These are phyloP conservation scores for Fusarium acutatum DNA, from an alignment of 2,329 filamentous ascomycete species.

Conservation along the genomic window DNA sequence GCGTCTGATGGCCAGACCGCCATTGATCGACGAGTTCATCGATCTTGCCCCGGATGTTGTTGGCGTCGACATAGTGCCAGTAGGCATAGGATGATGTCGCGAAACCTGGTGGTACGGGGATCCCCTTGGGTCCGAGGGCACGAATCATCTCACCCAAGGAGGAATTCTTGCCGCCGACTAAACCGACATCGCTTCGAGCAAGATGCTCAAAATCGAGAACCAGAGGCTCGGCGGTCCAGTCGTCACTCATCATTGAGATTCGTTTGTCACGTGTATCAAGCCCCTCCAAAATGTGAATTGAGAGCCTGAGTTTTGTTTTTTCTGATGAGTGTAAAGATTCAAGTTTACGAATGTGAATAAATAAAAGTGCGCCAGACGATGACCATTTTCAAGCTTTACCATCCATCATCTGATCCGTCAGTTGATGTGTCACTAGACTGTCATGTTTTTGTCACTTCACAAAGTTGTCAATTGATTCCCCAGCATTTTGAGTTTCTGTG, in stretches of 20 bases:
- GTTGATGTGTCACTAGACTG: background rate
- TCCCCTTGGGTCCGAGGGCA: slow-evolving; percentile 39
- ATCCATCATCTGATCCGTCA: background rate
- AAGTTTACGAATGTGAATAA: background rate
- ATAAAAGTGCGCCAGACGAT: background rate
- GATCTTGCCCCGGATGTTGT: slow-evolving; percentile 45
- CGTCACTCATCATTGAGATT: background rate
- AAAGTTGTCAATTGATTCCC: background rate
- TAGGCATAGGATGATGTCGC: slow-evolving; percentile 47
- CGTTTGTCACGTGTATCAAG: no score
- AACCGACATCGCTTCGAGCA: slow-evolving; percentile 4
- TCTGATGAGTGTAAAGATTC: background rate
- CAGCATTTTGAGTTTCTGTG: background rate
- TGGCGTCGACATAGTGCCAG: slow-evolving; percentile 46
- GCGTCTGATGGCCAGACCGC: slow-evolving; percentile 40
- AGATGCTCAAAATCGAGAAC: slow-evolving; percentile 8
- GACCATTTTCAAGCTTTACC: background rate
- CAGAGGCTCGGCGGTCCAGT: background rate
- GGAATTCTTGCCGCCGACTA: slow-evolving; percentile 51
- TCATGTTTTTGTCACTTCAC: background rate
- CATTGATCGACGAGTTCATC: slow-evolving; percentile 41
- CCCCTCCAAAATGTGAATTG: background rate
- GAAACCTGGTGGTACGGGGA: slow-evolving; percentile 47
- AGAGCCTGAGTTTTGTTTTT: background rate
- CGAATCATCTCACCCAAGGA: slow-evolving; percentile 51